Base-by-base conservation (phyloP, 257 asterid genomes). In the Gardenia jasminoides region DNA sequence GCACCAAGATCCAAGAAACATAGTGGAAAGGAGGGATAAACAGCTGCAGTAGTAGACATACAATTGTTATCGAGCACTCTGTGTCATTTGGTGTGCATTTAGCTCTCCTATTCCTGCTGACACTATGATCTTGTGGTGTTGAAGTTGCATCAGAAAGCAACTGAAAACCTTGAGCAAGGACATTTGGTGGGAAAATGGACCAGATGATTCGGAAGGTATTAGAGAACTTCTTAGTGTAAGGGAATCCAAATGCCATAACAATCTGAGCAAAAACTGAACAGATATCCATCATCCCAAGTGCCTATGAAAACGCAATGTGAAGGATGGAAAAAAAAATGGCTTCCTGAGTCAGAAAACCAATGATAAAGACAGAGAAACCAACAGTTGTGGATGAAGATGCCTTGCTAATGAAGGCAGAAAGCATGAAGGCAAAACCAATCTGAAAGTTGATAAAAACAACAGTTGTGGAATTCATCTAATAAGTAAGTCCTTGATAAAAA, bases 181-280 rank as follows among this genome's bases (percentile, higher is more conserved):
- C 97, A 90, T 94, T 91, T 79, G 99, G 99, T 54, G 99, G 99
- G 86, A 93, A 94, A 16, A 91, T 72, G 20, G 98, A 91, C 99
- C 99, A 94, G 70, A 94, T 72, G 47, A 50, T 76, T 78, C 85
- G 88, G 80, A 86, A 91, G 33, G 81, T 80, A n/a, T 88, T 84
- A 31, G 96, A 82, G 82, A 17, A 88, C 69, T 28, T 67, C 28
- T 76, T 71, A 61, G 89, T 83, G 86, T 88, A 94, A 39, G 98
- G 99, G 87, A 94, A 94, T 85, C 99, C 99, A 86, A 91, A 94
- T 67, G 77, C 54, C 46, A 97, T 94, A 61, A 91, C 99, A 78
- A 93, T 85, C 99, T 94, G 85, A 82, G 87, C 0, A 76, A 52
- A 52, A 81, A 39, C 16, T 36, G 24, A 75, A 62, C n/a, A 75